Conservation (phyloP, 768 basidiomycete genomes). For the Holtermanniella nyarrowii region DNA sequence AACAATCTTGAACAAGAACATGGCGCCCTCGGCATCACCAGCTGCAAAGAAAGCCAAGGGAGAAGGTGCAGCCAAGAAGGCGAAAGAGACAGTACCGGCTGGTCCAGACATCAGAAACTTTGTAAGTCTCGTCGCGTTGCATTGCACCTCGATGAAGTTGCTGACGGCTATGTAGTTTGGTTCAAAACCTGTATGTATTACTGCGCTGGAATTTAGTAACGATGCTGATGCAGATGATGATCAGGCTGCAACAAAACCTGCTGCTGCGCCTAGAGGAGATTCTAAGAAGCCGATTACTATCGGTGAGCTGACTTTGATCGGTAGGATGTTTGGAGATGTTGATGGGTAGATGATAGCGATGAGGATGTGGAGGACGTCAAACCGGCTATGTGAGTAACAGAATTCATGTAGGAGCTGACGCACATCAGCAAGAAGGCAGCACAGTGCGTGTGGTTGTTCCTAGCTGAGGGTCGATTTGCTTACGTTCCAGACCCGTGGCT, state of each 20-base stretch:
- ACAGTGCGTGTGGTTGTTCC: background rate
- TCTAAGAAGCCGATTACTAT: constrained; percentile 29
- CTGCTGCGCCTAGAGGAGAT: constrained; percentile 8
- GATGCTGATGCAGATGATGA: background rate
- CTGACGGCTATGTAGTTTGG: constrained; percentile 9
- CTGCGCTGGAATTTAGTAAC: constrained; percentile 5
- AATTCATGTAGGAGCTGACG: background rate
- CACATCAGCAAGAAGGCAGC: constrained; percentile 7
- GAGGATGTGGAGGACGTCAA: constrained; percentile 18
- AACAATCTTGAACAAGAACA: background rate
- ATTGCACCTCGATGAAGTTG: background rate
- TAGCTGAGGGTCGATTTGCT: constrained; percentile 10
- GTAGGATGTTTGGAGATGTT: background rate
- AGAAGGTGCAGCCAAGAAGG: background rate
- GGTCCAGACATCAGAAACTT: constrained; percentile 30
- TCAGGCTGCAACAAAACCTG: constrained; percentile 3
- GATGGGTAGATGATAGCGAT: constrained; percentile 22
- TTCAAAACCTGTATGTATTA: too few species aligned
- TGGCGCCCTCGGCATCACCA: background rate
- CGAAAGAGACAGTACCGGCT: constrained; percentile 9
- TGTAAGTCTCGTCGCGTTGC: constrained; percentile 10
- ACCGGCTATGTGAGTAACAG: background rate
- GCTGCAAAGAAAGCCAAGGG: background rate
- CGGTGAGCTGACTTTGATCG: constrained; percentile 7
- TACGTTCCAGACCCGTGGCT: constrained; percentile 10